A percentile compares a stretch with the other conserved stretches of the same genome.
phyloP scores from a whole-genome alignment of 148 eudicot species.

The Salicornia ramosissima region DNA sequence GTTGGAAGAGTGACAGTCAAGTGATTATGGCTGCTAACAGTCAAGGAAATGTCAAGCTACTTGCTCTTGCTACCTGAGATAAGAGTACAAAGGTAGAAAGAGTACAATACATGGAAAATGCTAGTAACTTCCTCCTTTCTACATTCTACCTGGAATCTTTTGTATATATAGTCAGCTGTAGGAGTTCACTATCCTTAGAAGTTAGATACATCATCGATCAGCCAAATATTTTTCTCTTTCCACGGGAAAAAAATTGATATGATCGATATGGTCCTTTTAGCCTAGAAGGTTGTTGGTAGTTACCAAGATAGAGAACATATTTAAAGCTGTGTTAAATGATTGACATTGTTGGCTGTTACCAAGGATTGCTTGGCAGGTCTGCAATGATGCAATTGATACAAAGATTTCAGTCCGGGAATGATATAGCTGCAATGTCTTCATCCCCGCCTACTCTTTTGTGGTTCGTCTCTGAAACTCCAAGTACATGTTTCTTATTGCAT shows the following conservation, averaged over 20 bases:
- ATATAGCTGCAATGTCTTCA: background rate
- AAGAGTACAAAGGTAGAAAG: background rate
- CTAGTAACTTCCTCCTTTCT: background rate
- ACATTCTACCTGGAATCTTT: slow-evolving; percentile 1
- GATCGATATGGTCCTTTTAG: background rate
- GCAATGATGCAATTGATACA: background rate
- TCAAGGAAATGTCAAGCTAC: slow-evolving; percentile 75
- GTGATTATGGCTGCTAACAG: slow-evolving; percentile 80
- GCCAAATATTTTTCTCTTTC: background rate
- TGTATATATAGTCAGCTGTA: slow-evolving; percentile 10
- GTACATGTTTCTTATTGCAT: background rate
- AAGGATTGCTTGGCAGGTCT: background rate
- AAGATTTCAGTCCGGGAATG: background rate
- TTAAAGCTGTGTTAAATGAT: background rate
- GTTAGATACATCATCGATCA: background rate
- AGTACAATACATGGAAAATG: background rate
- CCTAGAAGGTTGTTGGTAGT: background rate
- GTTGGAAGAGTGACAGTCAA: slow-evolving; percentile 82
- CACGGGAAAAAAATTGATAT: background rate
- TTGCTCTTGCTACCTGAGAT: slow-evolving; percentile 58
- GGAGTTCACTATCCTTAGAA: background rate
- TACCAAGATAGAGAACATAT: background rate
- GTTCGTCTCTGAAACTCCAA: background rate
- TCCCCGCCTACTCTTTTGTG: background rate
- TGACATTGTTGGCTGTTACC: background rate